Base-by-base conservation (phyloP, 495 filamentous ascomycete species). In the Lasiosphaeria miniovina region DNA sequence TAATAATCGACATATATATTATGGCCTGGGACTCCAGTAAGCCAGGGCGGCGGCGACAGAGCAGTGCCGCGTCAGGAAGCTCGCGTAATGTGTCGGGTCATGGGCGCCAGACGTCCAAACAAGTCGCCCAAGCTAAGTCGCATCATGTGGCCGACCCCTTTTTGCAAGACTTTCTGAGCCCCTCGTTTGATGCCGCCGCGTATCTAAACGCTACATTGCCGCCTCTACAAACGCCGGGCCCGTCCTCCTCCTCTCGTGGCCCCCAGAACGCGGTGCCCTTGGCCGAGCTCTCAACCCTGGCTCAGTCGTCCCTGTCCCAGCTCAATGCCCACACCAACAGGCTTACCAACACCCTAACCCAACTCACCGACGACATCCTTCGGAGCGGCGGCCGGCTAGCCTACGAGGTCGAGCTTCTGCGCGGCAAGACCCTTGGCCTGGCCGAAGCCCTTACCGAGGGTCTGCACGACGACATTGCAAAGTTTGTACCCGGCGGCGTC, bases 311-410 rank as follows among this genome's bases (percentile, higher is more conserved):
- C 36, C 84, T 97, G 55, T 89, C 93, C 3, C 87, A 93, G 60
- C 85, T 97, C 63, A 91, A 88, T 64, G 88, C 93, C 10, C 91
- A 96, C 70, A 94, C 90, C 12, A 86, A 89, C 14, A 82, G 91
- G 24, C 80, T 96, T 12, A 90, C 93, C n/a, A 87, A 78, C 46
- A 89, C 83, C 36, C 82, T 98, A 32, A 96, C 91, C 36, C 86
- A 89, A 58, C 79, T 98, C 57, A 97, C 93, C 12, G 93, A 98
- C 68, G 94, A 98, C 63, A 97, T 98, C 60, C 78, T 98, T 17
- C 85, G 94, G 50, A 87, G 90, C 62, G 88, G 90, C 31, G 86
- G 88, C 60, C 83, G 95, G 9, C 78, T 98, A 24, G 90, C 92
- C 33, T 98, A 98, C 73, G 91, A 97, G 66, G 93, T 98, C 8